Percentiles rank a stretch among this genome's conserved stretches.
Evolutionary conservation across 108 stramenopile genomes (phyloP).

Genomic region (Nitzschia palea): DNA sequence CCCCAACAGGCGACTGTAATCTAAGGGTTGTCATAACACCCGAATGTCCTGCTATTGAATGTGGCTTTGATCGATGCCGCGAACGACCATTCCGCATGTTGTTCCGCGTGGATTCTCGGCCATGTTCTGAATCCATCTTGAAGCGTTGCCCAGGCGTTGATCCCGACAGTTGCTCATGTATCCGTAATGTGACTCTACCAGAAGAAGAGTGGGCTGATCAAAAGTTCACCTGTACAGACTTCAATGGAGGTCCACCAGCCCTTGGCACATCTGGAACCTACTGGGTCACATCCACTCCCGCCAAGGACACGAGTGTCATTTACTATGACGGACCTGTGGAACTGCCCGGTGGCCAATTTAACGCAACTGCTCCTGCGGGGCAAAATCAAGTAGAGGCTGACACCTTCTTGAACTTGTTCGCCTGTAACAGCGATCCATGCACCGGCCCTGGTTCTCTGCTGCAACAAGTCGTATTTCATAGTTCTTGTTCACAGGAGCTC

Average conservation of each 20-base stretch:
- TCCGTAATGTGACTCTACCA: conserved; percentile 4
- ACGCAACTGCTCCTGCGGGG: not conserved
- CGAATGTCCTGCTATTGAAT: conserved; percentile 17
- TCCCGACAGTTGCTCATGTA: conserved; percentile 14
- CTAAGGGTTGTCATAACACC: conserved; percentile 3
- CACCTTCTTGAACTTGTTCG: not conserved
- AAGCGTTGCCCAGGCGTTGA: conserved; percentile 8
- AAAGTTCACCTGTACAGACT: conserved; percentile 14
- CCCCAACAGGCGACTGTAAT: conserved; percentile 14
- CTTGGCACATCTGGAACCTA: not conserved
- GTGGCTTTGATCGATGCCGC: conserved; percentile 15
- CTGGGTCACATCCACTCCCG: not conserved
- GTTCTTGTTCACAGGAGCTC: conserved; percentile 33
- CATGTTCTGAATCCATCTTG: conserved; percentile 4
- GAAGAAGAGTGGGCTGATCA: conserved; percentile 8
- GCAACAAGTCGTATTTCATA: conserved; percentile 14
- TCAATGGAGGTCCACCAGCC: conserved; percentile 9
- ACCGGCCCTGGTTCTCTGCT: not conserved
- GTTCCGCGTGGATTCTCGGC: conserved; percentile 2
- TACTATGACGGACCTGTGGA: conserved; percentile 20
- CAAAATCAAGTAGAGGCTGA: not conserved
- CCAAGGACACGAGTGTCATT: not conserved
- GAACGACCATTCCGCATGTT: conserved; percentile 16
- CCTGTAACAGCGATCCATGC: not conserved
- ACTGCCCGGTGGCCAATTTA: conserved; percentile 9